Evolutionary conservation across 805 yeast genomes (phyloP).

Genomic region (Suhomyces sp.): DNA sequence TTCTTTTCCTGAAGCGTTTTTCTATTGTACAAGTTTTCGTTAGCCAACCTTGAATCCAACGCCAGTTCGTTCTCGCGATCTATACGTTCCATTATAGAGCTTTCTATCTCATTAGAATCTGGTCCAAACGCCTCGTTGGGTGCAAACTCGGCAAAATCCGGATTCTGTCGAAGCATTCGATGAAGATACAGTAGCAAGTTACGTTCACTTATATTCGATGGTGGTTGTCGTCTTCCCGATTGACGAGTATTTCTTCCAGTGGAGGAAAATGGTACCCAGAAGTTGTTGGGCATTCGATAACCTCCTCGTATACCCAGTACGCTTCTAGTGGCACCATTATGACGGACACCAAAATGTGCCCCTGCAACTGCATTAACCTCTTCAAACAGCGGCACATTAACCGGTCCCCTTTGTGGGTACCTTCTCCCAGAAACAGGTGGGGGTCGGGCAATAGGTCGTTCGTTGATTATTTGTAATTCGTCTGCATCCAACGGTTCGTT

Average conservation of each 20-base stretch:
- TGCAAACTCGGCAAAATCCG: neutral
- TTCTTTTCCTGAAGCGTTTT: conserved; percentile 29
- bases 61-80: conserved; percentile 40
- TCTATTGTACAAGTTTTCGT: conserved; percentile 30
- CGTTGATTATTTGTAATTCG: conserved; percentile 23
- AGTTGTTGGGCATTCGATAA: neutral
- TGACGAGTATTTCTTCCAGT: neutral
- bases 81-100: conserved; percentile 37
- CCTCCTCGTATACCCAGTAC: neutral
- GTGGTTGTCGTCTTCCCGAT: neutral
- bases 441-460: conserved; percentile 15
- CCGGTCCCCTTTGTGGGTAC: neutral
- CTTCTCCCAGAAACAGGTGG: neutral
- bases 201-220: neutral
- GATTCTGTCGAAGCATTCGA: neutral
- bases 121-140: neutral
- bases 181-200: neutral
- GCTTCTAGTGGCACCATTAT: neutral
- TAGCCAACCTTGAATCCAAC: conserved; percentile 29
- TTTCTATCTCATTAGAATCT: conserved; percentile 16
- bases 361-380: neutral
- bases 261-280: conserved; percentile 1
- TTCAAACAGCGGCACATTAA: neutral
- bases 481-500: conserved; percentile 7
- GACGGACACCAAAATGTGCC: neutral